Percentiles rank a stretch among this genome's conserved stretches.
Conservation (phyloP, 192 early-diverging fungal species). For the Backusella luteola region DNA sequence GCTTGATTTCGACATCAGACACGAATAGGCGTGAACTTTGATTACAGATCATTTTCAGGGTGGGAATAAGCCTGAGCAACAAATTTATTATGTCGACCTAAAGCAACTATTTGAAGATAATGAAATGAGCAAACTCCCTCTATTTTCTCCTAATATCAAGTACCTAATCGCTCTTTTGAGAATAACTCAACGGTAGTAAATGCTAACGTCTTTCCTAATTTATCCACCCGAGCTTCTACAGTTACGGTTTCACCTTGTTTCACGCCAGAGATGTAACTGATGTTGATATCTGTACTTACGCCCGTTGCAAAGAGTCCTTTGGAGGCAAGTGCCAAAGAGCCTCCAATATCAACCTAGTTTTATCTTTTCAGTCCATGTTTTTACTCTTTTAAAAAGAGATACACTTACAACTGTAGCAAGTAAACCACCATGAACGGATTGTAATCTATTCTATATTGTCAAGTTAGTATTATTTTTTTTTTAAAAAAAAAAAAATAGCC, state of each 20-base stretch:
- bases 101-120: slow-evolving; percentile 29
- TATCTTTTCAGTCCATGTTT: neutral
- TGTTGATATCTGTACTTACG: slow-evolving; percentile 56
- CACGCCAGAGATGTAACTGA: slow-evolving; percentile 50
- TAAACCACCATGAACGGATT: slow-evolving; percentile 50
- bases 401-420: slow-evolving; percentile 43
- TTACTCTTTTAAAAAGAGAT: neutral
- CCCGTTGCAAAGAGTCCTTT: slow-evolving; percentile 52
- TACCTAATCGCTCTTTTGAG: slow-evolving; percentile 35
- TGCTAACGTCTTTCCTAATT: slow-evolving; percentile 53
- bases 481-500: neutral
- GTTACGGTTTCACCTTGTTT: slow-evolving; percentile 43
- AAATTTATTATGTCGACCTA: slow-evolving; percentile 58
- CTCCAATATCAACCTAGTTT: slow-evolving; percentile 43
- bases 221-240: slow-evolving; percentile 49
- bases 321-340: slow-evolving; percentile 52
- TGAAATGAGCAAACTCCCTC: neutral
- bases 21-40: neutral
- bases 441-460: slow-evolving; percentile 42
- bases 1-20: slow-evolving; percentile 6
- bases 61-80: slow-evolving; percentile 38
- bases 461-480: neutral
- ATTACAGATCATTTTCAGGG: slow-evolving; percentile 24
- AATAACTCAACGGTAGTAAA: slow-evolving; percentile 46
- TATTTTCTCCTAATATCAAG: neutral